Percentiles rank a stretch among this genome's conserved stretches.
Evolutionary conservation across 345 rosid genomes (phyloP).

Genomic region (Xanthoceras sorbifolium): DNA sequence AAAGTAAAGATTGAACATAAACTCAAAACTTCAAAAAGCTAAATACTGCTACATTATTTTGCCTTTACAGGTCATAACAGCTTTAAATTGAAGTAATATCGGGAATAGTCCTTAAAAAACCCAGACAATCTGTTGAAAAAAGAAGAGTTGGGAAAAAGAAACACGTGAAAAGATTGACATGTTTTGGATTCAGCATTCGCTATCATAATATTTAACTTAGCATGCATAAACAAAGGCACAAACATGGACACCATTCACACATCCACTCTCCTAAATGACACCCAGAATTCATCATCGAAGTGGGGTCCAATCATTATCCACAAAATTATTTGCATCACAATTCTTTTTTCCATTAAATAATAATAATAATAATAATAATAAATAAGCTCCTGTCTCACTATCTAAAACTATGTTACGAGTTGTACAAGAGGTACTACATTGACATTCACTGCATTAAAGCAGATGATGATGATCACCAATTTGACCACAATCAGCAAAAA

Average conservation of each 20-base stretch:
- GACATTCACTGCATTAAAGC: background rate
- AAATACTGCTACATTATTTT: background rate
- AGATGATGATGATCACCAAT: background rate
- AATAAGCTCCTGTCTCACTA: background rate
- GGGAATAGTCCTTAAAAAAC: background rate
- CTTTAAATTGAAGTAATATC: background rate
- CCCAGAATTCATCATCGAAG: background rate
- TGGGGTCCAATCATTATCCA: background rate
- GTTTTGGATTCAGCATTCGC: background rate
- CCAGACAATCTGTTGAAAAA: background rate
- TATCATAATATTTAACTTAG: background rate
- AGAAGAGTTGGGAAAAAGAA: background rate
- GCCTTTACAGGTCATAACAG: background rate
- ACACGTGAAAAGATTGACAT: background rate
- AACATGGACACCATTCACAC: background rate
- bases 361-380: too few species aligned
- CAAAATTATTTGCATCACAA: background rate
- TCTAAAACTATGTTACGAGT: background rate
- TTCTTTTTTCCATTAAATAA: too few species aligned
- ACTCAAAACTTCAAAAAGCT: background rate
- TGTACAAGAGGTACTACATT: background rate
- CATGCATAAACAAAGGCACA: background rate
- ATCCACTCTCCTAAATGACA: background rate
- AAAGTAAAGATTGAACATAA: constrained; percentile 13
- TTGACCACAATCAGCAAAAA: background rate